A percentile compares a stretch with the other conserved stretches of the same genome.
These are phyloP conservation scores for Hyaloscypha finlandica DNA, from an alignment of 495 filamentous ascomycete genomes.

Conservation along the genomic window DNA sequence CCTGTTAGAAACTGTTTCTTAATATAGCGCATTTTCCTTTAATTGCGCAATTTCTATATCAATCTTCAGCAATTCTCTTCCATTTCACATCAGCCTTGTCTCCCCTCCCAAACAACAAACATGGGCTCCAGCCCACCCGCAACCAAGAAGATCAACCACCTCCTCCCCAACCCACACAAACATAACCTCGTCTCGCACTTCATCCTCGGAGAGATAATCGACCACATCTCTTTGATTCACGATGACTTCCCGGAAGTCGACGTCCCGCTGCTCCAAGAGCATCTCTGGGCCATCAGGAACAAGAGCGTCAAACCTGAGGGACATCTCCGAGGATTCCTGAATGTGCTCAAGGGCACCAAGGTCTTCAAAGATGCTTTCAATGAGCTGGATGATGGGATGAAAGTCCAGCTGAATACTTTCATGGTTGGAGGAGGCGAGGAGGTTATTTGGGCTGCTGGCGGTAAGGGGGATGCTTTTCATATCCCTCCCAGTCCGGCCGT, in stretches of 20 bases:
- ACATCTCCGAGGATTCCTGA: slow-evolving; percentile 22
- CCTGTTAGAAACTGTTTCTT: background rate
- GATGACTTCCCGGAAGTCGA: slow-evolving; percentile 21
- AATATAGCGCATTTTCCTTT: background rate
- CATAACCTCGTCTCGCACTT: slow-evolving; percentile 23
- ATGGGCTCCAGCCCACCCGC: slow-evolving; percentile 2
- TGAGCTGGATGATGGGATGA: slow-evolving; percentile 19
- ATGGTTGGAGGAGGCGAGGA: slow-evolving; percentile 11
- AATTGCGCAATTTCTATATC: background rate
- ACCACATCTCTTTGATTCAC: slow-evolving; percentile 17
- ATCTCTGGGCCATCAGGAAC: slow-evolving; percentile 23
- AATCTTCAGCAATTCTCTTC: slow-evolving; percentile 3
- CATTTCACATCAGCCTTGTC: background rate
- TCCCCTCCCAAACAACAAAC: background rate
- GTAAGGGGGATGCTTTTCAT: slow-evolving; percentile 3
- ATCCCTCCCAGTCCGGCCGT: slow-evolving; percentile 17
- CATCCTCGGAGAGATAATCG: slow-evolving; percentile 23
- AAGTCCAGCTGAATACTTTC: slow-evolving; percentile 9
- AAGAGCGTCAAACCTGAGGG: slow-evolving; percentile 14
- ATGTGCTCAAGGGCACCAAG: slow-evolving; percentile 16
- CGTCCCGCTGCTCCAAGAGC: slow-evolving; percentile 5
- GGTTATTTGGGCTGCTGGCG: slow-evolving; percentile 7
- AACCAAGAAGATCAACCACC: background rate
- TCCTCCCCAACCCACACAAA: slow-evolving; percentile 16
- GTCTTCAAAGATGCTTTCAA: slow-evolving; percentile 13